These are phyloP conservation scores for Coemansia sp. DNA, from an alignment of 192 early-diverging fungal genomes.

Conservation along the genomic window DNA sequence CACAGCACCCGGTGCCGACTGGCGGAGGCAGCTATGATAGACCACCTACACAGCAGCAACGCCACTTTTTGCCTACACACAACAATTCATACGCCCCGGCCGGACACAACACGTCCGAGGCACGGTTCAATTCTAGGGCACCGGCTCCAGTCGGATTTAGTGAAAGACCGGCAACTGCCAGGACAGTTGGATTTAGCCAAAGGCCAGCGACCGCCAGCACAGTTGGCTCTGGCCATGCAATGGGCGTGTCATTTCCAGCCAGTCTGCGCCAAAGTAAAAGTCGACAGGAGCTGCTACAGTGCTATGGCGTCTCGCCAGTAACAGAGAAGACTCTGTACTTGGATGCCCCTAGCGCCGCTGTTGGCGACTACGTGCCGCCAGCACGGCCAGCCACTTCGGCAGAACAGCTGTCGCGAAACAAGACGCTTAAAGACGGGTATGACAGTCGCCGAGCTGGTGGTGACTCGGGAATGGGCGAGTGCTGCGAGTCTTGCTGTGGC, in stretches of 20 bases:
- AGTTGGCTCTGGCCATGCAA: slow-evolving; percentile 11
- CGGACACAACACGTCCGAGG: not conserved
- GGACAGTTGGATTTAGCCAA: not conserved
- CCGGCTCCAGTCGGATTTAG: slow-evolving; percentile 2
- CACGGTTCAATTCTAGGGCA: not conserved
- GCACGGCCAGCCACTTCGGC: slow-evolving; percentile 9
- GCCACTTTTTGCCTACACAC: not conserved
- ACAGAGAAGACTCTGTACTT: not conserved
- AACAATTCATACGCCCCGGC: not conserved
- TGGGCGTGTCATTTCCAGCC: slow-evolving; percentile 7
- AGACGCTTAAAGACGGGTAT: slow-evolving; percentile 45
- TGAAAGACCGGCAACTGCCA: not conserved
- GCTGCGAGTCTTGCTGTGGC: slow-evolving; percentile 48
- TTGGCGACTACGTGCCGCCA: slow-evolving; percentile 32
- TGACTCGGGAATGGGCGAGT: slow-evolving; percentile 51
- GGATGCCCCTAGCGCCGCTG: not conserved
- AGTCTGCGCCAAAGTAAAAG: slow-evolving; percentile 24
- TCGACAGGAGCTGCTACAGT: slow-evolving; percentile 23
- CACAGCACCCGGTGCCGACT: not conserved
- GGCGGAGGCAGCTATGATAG: not conserved
- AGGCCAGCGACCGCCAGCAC: slow-evolving; percentile 21
- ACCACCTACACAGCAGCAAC: slow-evolving; percentile 2
- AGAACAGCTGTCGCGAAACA: slow-evolving; percentile 34
- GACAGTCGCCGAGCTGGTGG: slow-evolving; percentile 35
- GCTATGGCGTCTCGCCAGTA: not conserved